Conservation (phyloP, 1,284 basidiomycete genomes). For the Leccinum ponderosum region DNA sequence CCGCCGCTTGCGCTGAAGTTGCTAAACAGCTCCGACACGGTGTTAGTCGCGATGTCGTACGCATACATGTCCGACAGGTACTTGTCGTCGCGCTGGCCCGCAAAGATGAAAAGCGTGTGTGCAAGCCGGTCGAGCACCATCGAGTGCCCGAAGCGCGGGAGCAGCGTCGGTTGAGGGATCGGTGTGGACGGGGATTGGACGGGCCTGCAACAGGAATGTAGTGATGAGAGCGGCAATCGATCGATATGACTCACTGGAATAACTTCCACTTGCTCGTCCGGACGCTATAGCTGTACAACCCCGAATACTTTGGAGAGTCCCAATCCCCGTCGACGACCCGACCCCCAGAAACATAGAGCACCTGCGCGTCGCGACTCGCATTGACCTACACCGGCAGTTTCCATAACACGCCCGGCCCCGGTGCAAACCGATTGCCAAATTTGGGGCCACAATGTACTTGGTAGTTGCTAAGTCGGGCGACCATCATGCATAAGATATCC, state of each 20-base stretch:
- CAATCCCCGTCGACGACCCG: slow-evolving; percentile 66
- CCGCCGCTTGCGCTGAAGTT: slow-evolving; percentile 59
- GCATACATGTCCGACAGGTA: slow-evolving; percentile 71
- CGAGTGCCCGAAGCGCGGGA: slow-evolving; percentile 71
- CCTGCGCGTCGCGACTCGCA: slow-evolving; percentile 49
- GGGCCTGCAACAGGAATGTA: slow-evolving; percentile 25
- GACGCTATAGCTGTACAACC: slow-evolving; percentile 70
- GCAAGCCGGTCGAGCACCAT: slow-evolving; percentile 69
- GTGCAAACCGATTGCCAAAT: too few relatives aligned
- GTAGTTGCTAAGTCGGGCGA: too few relatives aligned
- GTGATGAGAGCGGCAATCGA: not conserved
- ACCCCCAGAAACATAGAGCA: slow-evolving; percentile 80
- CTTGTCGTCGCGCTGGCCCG: slow-evolving; percentile 64
- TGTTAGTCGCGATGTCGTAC: slow-evolving; percentile 60
- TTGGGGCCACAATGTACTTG: too few relatives aligned
- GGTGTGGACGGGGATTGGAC: slow-evolving; percentile 30
- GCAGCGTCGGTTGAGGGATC: slow-evolving; percentile 40
- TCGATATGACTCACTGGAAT: slow-evolving; percentile 51
- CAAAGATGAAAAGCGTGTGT: slow-evolving; percentile 66
- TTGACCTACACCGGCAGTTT: too few relatives aligned
- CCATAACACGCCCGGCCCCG: too few relatives aligned
- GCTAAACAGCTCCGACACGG: slow-evolving; percentile 59
- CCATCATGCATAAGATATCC: too few relatives aligned
- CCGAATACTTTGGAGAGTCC: slow-evolving; percentile 60
- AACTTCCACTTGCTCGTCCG: slow-evolving; percentile 61